Base-by-base conservation (phyloP, 495 filamentous ascomycete species). In the Rhypophila decipiens region DNA sequence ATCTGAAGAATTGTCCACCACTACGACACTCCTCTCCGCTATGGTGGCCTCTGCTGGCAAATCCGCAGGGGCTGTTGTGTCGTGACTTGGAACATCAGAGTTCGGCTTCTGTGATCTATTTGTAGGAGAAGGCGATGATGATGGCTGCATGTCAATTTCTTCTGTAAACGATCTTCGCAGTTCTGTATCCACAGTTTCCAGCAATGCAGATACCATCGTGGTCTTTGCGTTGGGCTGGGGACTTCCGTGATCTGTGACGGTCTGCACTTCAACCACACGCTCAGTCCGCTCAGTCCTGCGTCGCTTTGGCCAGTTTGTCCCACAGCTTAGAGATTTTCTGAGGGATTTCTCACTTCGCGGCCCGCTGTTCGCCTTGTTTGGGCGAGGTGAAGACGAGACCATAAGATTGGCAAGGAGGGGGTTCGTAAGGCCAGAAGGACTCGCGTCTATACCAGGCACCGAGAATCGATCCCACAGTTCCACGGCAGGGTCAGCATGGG, bases 401-500 rank as follows among this genome's bases (percentile, higher is more conserved):
- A 87, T 77, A 20, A 87, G 65, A 46, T 83, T 75, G 21, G 78
- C 72, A n/a, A 85, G 69, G 9, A 62, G 65, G 49, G 67, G 80
- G 57, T 71, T 78, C 29, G 61, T 55, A 22, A 59, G 49, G 19
- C 65, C 70, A 23, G 60, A 61, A 2, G 67, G 64, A 18, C 56
- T 67, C 36, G 55, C 48, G 0, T 57, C 57, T 29, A 54, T 51
- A 50, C 61, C 69, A 19, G 55, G 50, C 7, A 68, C 44, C 24
- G 74, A 78, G 58, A 87, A 94, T 17, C 85, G 82, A 53, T 83
- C 87, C 90, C 88, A 95, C n/a, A 96, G 66, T 43, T 95, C 90
- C 24, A 80, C 66, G 0, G 85, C 85, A 21, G 91, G 85, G 63
- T 98, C 93, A 36, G 82, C 79, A 47, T 86, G 82, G 20, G 88